Evolutionary conservation across 2,329 filamentous ascomycete genomes (phyloP).

Genomic region (Aureobasidium mangrovei): DNA sequence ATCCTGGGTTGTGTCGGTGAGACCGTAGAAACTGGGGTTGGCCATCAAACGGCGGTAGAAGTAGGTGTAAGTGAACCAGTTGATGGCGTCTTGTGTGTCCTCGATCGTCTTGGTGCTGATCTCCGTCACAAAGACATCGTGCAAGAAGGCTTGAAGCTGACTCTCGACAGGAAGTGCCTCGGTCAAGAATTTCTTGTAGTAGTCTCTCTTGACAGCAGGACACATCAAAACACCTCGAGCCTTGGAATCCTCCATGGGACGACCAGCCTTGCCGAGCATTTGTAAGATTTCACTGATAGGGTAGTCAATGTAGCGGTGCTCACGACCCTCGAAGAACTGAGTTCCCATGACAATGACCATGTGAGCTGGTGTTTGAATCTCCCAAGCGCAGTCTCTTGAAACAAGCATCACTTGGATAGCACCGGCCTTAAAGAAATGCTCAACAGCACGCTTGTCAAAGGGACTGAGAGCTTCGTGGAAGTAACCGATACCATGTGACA

Average conservation of each 20-base stretch:
- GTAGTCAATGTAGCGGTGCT: constrained; percentile 96
- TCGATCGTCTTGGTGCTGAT: constrained; percentile 93
- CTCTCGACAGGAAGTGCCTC: constrained; percentile 94
- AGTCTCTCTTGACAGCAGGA: constrained; percentile 86
- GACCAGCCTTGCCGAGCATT: constrained; percentile 92
- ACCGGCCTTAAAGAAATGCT: constrained; percentile 80
- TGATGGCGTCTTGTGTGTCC: constrained; percentile 92
- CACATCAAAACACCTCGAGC: constrained; percentile 95
- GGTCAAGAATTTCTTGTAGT: constrained; percentile 97
- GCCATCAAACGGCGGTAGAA: constrained; percentile 92
- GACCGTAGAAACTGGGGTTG: constrained; percentile 92
- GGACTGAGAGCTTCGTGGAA: constrained; percentile 88
- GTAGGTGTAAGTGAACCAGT: constrained; percentile 98
- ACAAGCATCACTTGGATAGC: constrained; percentile 79
- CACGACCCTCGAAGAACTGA: constrained; percentile 91
- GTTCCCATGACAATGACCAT: constrained; percentile 96
- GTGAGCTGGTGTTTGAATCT: constrained; percentile 78
- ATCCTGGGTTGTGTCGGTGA: constrained; percentile 82
- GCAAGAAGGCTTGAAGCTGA: constrained; percentile 80
- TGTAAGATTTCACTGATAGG: constrained; percentile 88
- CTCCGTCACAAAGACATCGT: constrained; percentile 94
- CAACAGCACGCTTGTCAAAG: constrained; percentile 87
- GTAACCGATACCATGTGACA: constrained; percentile 92
- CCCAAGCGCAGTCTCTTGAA: constrained; percentile 90
- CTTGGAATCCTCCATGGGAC: constrained; percentile 67